Base-by-base conservation (phyloP, 495 filamentous ascomycete species). In the Acidomyces sp. region DNA sequence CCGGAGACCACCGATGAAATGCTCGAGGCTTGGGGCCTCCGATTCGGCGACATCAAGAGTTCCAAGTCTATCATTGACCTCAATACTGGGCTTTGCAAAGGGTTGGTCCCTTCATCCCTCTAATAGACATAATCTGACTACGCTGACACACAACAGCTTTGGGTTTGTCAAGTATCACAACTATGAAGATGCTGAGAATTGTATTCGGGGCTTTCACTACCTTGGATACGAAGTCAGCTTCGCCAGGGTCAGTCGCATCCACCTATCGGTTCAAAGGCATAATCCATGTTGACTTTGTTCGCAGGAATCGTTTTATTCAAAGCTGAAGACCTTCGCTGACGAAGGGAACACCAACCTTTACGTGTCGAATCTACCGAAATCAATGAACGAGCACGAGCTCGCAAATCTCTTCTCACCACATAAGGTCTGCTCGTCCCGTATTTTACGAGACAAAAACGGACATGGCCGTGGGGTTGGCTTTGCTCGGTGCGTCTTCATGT, bases 21-120 rank as follows among this genome's bases (percentile, higher is more conserved):
- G 54, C 65, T 99, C 29, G 70, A 80, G 41, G 65, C 66, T 12
- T 95, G 90, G 65, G 82, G 85, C 12, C 66, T 70, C 43, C 78
- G 87, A 25, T 99, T 95, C 54, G 92, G 90, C 28, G 75, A 74
- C 34, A 87, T 95, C 42, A 80, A 86, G 56, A 87, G 82, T 43
- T 92, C 83, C 58, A 99, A 96, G 65, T 85, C 90, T 2, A 99
- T 99, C 54, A 88, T 99, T 49, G 92, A 99, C 60, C 74, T 82
- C 20, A 77, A 79, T 41, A 90, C 83, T 23, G 80, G 84, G 24
- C 74, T 80, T 41, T 99, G 90, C 70, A 99, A 99, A 67, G 90
- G 90, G 88, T 92, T 64, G 52, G 69, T 26, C 13, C 16, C 43
- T 28, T 19, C 18, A 32, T 23, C 18, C 24, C 20, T n/a, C 22